Conservation (phyloP, 2,329 filamentous ascomycete genomes). For the Fusarium guadeloupense region DNA sequence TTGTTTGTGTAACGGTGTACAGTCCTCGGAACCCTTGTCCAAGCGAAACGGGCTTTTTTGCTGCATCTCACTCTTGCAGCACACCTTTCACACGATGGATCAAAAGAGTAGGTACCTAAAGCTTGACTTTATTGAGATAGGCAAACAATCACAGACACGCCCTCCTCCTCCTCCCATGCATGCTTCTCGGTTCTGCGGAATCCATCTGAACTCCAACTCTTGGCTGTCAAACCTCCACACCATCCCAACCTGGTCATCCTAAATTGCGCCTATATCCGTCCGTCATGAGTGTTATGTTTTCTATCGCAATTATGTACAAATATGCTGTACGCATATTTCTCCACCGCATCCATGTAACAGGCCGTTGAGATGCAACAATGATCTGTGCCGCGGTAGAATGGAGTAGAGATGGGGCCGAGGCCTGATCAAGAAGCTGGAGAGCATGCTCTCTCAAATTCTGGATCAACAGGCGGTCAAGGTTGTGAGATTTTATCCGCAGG, state of each 20-base stretch:
- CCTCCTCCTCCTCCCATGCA: constrained; percentile 7
- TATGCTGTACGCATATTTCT: constrained; percentile 13
- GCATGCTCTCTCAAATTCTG: constrained; percentile 9
- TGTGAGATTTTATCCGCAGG: constrained; percentile 5
- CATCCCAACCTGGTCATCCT: neutral
- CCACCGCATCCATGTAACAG: constrained; percentile 38
- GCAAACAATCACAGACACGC: constrained; percentile 3
- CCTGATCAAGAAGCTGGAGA: constrained; percentile 23
- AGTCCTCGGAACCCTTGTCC: constrained; percentile 7
- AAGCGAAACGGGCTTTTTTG: constrained; percentile 6
- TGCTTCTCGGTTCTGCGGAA: constrained; percentile 18
- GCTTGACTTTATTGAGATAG: constrained; percentile 10
- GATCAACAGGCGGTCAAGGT: constrained; percentile 41
- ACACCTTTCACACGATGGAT: constrained; percentile 18
- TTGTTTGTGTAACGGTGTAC: constrained; percentile 1
- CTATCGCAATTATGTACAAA: neutral
- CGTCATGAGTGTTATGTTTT: constrained; percentile 5
- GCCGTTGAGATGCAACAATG: constrained; percentile 37
- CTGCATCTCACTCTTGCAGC: constrained; percentile 36
- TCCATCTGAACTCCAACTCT: constrained; percentile 25
- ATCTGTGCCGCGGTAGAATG: constrained; percentile 39
- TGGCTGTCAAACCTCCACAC: constrained; percentile 16
- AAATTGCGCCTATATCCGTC: constrained; percentile 8
- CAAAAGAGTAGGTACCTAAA: constrained; percentile 9
- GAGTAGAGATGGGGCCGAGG: constrained; percentile 27